phyloP scores from a whole-genome alignment of 2,329 filamentous ascomycete genomes.

The Cercospora brassicicola region DNA sequence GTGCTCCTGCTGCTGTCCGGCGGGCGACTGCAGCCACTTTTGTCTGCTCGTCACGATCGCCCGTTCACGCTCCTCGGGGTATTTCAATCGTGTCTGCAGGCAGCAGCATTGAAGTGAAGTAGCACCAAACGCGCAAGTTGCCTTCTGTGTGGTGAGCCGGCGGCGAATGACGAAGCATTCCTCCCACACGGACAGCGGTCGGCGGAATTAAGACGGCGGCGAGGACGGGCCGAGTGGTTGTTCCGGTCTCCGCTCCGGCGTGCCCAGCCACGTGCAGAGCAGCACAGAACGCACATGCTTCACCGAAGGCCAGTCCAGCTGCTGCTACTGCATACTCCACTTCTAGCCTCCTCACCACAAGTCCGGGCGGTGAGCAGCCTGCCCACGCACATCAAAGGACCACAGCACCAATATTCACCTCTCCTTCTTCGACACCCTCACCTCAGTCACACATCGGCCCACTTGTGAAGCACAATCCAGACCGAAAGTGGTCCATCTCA shows the following conservation, averaged over 20 bases:
- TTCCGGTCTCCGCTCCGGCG: not conserved
- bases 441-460: not conserved
- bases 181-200: not conserved
- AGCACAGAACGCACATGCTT: not conserved
- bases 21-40: constrained; percentile 10
- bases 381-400: not conserved
- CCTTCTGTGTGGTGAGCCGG: not conserved
- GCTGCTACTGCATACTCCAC: not conserved
- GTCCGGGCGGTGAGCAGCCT: not conserved
- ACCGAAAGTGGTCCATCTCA: not conserved
- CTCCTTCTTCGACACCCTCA: not conserved
- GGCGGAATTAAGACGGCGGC: not conserved
- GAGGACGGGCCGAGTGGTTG: not conserved
- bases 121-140: not conserved
- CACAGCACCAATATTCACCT: not conserved
- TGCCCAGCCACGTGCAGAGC: not conserved
- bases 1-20: constrained; percentile 9
- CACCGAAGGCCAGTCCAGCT: not conserved
- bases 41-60: not conserved
- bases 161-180: constrained; percentile 3
- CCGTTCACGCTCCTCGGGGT: not conserved
- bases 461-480: not conserved
- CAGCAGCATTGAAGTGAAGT: not conserved
- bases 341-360: not conserved
- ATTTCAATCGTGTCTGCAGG: not conserved